Base-by-base conservation (phyloP, 345 rosid species). In the Moricandia arvensis region DNA sequence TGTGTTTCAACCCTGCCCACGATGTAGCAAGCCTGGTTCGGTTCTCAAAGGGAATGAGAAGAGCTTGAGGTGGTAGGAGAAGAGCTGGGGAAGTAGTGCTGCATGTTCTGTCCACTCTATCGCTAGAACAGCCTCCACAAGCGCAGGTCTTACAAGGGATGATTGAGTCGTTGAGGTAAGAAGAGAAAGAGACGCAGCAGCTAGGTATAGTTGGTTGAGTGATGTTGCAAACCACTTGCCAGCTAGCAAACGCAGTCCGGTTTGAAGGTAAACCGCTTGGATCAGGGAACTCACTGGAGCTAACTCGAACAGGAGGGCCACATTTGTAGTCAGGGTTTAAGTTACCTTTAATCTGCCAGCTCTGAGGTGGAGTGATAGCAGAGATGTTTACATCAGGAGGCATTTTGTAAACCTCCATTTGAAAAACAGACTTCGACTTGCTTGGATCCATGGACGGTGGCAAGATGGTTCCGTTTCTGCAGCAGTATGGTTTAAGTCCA, bases 151-250 rank as follows among this genome's bases (percentile, higher is more conserved):
- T 74, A 74, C 99, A 95, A 0, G 99, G 99, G 71, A 95, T 74
- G 57, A 91, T 74, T 0, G 99, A 95, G 21, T 92, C 99, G 60
- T 90, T 93, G 83, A 83, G 86, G 86, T 89, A 95, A 33, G 99
- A 82, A 66, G 99, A 95, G 78, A 95, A 95, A 1, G 99, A 88
- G 6, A 93, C 99, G 17, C 98, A 95, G 63, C 97, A 95, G 63
- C 74, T 85, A 15, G 96, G 98, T 67, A 81, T 80, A 1, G 68
- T 72, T 43, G 94, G 90, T 60, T 84, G 87, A 51, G 90, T 87
- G 73, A 95, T 95, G 79, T 95, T 95, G 85, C 99, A 95, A 34
- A 90, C 98, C 16, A 95, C 86, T 83, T 93, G 99, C 99, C 97
- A 95, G 76, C 96, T 95, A 0, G 94, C 94, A 80, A 89, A 83